phyloP scores from a whole-genome alignment of 2,329 filamentous ascomycete genomes.

The Trichoderma oligosporum region DNA sequence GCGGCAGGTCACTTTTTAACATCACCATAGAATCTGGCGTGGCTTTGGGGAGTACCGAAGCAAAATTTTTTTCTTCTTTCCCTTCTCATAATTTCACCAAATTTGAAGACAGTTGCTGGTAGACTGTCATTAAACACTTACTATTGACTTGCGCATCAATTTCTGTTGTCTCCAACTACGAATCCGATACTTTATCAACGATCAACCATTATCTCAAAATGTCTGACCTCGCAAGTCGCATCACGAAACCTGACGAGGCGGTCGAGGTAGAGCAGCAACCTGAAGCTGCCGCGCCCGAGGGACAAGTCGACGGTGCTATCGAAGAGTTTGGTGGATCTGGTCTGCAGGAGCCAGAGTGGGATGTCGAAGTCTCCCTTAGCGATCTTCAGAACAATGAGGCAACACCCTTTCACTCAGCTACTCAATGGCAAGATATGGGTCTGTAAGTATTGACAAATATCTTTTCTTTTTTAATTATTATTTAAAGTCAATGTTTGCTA shows the following conservation, averaged over 20 bases:
- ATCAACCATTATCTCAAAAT: constrained; percentile 29
- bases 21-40: constrained; percentile 1
- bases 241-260: constrained; percentile 43
- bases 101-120: constrained; percentile 12
- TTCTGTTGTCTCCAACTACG: neutral
- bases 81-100: neutral
- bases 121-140: neutral
- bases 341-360: constrained; percentile 69
- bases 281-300: constrained; percentile 26
- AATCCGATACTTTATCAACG: neutral
- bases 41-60: neutral
- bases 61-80: neutral
- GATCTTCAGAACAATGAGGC: constrained; percentile 83
- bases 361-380: constrained; percentile 88
- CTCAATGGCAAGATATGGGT: constrained; percentile 78
- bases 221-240: constrained; percentile 51
- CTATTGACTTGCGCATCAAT: neutral
- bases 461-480: neutral
- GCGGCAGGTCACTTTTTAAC: neutral
- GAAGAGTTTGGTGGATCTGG: constrained; percentile 46
- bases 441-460: constrained; percentile 54
- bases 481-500: neutral
- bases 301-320: constrained; percentile 38
- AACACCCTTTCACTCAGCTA: constrained; percentile 82
- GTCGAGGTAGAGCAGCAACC: constrained; percentile 24